Evolutionary conservation across 169 alveolate species (phyloP).

Genomic region (Perkinsus chesapeaki): DNA sequence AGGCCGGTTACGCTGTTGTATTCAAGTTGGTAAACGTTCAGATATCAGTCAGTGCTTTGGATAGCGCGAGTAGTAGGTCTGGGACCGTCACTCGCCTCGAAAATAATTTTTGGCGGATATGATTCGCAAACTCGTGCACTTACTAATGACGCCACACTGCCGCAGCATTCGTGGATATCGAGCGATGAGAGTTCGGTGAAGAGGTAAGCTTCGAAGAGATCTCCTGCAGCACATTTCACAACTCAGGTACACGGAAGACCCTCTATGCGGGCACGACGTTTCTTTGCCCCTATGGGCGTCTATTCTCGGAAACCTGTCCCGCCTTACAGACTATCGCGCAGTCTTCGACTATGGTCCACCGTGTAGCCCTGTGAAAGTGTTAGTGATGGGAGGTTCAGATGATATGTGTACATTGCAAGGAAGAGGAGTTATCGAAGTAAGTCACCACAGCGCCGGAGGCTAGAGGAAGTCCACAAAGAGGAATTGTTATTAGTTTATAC

Average conservation of each 20-base stretch:
- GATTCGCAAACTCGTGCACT: neutral
- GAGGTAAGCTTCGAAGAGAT: neutral
- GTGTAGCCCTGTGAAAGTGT: neutral
- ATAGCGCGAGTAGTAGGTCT: neutral
- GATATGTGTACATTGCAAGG: neutral
- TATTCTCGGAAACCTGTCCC: neutral
- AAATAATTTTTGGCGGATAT: neutral
- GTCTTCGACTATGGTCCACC: too few species aligned
- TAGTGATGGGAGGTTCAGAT: neutral
- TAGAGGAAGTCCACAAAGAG: too few species aligned
- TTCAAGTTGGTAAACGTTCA: neutral
- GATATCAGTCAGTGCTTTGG: neutral
- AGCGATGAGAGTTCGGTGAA: neutral
- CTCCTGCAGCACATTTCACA: neutral
- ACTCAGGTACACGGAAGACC: neutral
- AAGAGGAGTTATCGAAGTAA: neutral
- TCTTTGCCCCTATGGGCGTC: neutral
- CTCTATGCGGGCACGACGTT: neutral
- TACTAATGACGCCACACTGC: neutral
- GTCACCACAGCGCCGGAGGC: neutral
- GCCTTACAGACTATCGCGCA: neutral
- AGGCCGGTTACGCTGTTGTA: neutral
- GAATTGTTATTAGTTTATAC: too few species aligned
- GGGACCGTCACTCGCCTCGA: constrained; percentile 5
- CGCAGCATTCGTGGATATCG: neutral